Evolutionary conservation across 1,284 basidiomycete species (phyloP).

Genomic region (Marasmius fiardii): DNA sequence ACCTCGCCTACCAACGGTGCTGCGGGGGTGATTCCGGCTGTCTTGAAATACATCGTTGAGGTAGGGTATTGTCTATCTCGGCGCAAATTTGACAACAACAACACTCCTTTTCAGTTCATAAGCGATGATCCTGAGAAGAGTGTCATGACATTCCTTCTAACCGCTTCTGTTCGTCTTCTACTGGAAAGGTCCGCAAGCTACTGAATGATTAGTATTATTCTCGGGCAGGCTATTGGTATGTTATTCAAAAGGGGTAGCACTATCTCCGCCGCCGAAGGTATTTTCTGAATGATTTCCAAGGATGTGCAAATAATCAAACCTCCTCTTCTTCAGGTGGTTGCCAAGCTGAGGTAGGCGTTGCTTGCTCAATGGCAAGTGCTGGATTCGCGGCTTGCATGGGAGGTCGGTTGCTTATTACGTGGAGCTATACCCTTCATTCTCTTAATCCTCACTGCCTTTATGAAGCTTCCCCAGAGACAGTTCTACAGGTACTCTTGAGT

Average conservation of each 20-base stretch:
- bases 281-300: too few relatives aligned
- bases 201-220: too few relatives aligned
- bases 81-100: neutral
- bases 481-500: slow-evolving; percentile 51
- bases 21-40: slow-evolving; percentile 90
- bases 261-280: slow-evolving; percentile 90
- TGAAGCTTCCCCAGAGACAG: slow-evolving; percentile 74
- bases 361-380: slow-evolving; percentile 80
- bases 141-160: slow-evolving; percentile 83
- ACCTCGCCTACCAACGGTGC: slow-evolving; percentile 91
- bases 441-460: neutral
- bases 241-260: slow-evolving; percentile 96
- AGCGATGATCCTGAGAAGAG: slow-evolving; percentile 87
- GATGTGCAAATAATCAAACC: neutral
- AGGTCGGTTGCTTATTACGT: slow-evolving; percentile 38
- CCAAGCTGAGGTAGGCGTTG: slow-evolving; percentile 78
- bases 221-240: slow-evolving; percentile 83
- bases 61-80: slow-evolving; percentile 27
- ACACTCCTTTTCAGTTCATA: slow-evolving; percentile 56
- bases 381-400: slow-evolving; percentile 95
- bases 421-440: neutral
- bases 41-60: slow-evolving; percentile 85
- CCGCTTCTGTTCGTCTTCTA: slow-evolving; percentile 60
- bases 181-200: too few relatives aligned
- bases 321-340: slow-evolving; percentile 51